phyloP scores from a whole-genome alignment of 768 basidiomycete genomes.

The Ramaria sp. region DNA sequence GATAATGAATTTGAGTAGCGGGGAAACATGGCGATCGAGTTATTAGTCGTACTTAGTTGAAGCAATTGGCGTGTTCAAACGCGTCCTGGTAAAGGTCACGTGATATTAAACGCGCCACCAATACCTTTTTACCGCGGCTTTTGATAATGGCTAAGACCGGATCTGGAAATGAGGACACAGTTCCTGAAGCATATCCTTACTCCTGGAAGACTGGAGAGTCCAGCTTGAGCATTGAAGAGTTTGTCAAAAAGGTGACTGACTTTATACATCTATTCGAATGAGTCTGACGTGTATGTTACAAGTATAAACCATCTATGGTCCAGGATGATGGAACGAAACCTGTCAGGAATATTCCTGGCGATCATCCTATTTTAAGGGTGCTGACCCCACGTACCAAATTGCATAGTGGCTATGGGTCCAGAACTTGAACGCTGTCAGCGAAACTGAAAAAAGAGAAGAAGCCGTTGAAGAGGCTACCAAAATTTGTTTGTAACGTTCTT shows the following conservation, averaged over 20 bases:
- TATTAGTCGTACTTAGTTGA: too few species aligned
- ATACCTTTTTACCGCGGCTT: too few species aligned
- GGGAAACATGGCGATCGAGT: too few species aligned
- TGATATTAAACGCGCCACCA: too few species aligned
- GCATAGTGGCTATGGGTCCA: conserved; percentile 62
- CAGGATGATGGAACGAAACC: conserved; percentile 69
- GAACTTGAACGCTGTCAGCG: conserved; percentile 1
- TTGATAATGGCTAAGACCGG: background rate
- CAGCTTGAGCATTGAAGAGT: conserved; percentile 35
- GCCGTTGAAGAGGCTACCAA: conserved; percentile 37
- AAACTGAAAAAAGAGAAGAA: conserved; percentile 11
- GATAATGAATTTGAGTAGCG: too few species aligned
- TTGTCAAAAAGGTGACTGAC: conserved; percentile 39
- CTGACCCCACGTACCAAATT: background rate
- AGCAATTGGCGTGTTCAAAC: too few species aligned
- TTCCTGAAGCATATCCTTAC: conserved; percentile 36
- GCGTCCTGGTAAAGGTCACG: too few species aligned
- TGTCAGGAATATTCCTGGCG: conserved; percentile 27
- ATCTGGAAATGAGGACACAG: conserved; percentile 25
- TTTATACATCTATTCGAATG: background rate
- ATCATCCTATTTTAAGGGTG: background rate
- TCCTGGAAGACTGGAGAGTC: conserved; percentile 35
- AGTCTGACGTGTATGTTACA: conserved; percentile 3
- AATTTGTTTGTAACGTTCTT: conserved; percentile 26
- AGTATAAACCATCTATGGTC: conserved; percentile 73